phyloP scores from a whole-genome alignment of 1,139 yeast genomes.

The Meyerozyma guilliermondii region DNA sequence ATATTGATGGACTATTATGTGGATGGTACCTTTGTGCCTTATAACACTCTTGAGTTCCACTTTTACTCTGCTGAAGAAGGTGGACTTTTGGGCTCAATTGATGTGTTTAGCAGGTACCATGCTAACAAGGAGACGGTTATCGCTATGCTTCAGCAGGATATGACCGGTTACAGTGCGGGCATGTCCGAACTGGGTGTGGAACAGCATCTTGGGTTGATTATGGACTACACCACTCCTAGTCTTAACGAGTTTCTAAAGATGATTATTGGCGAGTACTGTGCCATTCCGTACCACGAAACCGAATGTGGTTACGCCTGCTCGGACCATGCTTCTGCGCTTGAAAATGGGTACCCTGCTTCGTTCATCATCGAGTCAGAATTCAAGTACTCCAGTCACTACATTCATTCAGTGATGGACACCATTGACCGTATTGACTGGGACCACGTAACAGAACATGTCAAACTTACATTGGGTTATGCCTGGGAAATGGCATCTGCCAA shows the following conservation, averaged over 20 bases:
- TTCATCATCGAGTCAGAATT: constrained; percentile 77
- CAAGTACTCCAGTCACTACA: constrained; percentile 56
- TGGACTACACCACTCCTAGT: constrained; percentile 60
- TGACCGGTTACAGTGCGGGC: constrained; percentile 79
- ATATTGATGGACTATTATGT: constrained; percentile 39
- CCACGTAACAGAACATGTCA: constrained; percentile 76
- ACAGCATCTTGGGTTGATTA: constrained; percentile 75
- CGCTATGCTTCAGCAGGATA: constrained; percentile 90
- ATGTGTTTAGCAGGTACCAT: constrained; percentile 59
- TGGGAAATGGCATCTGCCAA: constrained; percentile 48
- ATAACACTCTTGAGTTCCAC: constrained; percentile 83
- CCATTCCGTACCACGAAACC: constrained; percentile 68
- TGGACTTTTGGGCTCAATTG: constrained; percentile 83
- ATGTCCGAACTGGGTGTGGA: constrained; percentile 50
- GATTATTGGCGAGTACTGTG: constrained; percentile 56
- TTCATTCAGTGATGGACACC: constrained; percentile 78
- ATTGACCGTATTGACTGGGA: constrained; percentile 64
- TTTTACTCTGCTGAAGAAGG: constrained; percentile 96
- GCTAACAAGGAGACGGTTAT: constrained; percentile 48
- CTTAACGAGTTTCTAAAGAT: constrained; percentile 62
- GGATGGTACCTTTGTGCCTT: constrained; percentile 43
- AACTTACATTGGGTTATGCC: constrained; percentile 65
- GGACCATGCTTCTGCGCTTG: constrained; percentile 84
- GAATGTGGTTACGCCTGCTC: constrained; percentile 90
- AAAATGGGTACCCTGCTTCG: constrained; percentile 78